Conservation (phyloP, 1,139 yeast species). For the Pichia sp. region DNA sequence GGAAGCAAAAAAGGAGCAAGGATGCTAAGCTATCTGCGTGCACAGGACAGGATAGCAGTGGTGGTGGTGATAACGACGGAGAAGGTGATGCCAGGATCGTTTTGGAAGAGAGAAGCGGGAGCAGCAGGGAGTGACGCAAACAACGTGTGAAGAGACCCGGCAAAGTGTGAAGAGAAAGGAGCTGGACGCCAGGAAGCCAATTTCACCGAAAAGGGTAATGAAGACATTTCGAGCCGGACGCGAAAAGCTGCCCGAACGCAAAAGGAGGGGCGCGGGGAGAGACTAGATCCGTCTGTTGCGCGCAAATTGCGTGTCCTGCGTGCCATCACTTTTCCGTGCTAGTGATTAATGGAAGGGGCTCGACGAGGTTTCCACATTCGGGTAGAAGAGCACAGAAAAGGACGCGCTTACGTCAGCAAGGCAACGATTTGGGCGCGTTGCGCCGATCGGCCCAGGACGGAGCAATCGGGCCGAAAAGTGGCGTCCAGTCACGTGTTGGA, state of each 20-base stretch:
- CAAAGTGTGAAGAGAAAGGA: background rate
- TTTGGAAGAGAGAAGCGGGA: too few relatives aligned
- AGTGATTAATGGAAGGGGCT: background rate
- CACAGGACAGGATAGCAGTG: too few relatives aligned
- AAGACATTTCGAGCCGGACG: background rate
- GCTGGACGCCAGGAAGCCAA: background rate
- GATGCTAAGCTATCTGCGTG: too few relatives aligned
- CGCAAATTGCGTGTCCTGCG: background rate
- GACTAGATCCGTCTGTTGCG: background rate
- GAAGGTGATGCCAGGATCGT: too few relatives aligned
- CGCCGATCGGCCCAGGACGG: background rate
- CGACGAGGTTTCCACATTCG: background rate
- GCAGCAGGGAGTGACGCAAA: background rate
- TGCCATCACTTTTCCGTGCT: background rate
- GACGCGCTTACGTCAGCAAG: background rate
- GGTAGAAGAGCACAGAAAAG: background rate
- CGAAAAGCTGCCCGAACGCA: background rate
- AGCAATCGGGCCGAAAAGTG: background rate
- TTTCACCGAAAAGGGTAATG: conserved; percentile 4
- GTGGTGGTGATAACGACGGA: too few relatives aligned
- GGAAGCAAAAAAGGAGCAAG: too few relatives aligned
- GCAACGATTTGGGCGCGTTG: background rate
- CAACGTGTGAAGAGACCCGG: background rate
- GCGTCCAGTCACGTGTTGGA: background rate
- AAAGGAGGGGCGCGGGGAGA: background rate